Evolutionary conservation across 2,329 filamentous ascomycete genomes (phyloP).

Genomic region (Diaporthe sp.): DNA sequence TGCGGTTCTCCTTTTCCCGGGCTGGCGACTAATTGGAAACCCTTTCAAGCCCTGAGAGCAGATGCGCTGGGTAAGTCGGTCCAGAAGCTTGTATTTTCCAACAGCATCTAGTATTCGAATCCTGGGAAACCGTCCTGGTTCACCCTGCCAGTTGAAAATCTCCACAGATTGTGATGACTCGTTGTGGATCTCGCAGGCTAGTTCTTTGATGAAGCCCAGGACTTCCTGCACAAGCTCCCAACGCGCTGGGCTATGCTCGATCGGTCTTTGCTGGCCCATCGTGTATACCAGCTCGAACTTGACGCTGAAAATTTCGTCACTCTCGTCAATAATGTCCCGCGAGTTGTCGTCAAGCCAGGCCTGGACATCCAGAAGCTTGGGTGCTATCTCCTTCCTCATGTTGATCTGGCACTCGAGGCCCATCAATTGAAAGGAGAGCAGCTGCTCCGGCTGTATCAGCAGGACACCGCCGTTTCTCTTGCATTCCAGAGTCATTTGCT

Average conservation of each 20-base stretch:
- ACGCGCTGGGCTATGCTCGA: conserved; percentile 67
- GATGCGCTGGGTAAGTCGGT: conserved; percentile 55
- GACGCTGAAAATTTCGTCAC: conserved; percentile 73
- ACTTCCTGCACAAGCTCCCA: conserved; percentile 71
- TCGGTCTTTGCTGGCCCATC: conserved; percentile 63
- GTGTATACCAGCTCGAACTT: conserved; percentile 76
- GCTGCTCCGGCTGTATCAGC: conserved; percentile 74
- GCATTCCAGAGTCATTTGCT: conserved; percentile 59
- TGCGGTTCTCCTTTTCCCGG: neutral
- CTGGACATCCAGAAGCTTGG: conserved; percentile 57
- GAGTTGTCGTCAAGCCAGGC: conserved; percentile 58
- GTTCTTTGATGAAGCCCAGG: conserved; percentile 48
- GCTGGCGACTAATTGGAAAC: conserved; percentile 17
- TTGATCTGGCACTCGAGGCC: conserved; percentile 64
- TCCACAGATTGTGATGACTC: neutral
- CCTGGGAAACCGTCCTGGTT: conserved; percentile 59
- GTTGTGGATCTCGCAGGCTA: neutral
- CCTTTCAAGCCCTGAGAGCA: conserved; percentile 57
- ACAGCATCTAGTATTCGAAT: conserved; percentile 60
- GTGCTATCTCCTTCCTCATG: conserved; percentile 48
- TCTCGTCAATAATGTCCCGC: conserved; percentile 75
- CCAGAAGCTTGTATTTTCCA: conserved; percentile 50
- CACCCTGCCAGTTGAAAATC: neutral
- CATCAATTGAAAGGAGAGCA: conserved; percentile 75
- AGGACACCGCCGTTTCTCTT: conserved; percentile 66